Base-by-base conservation (phyloP, 2,329 filamentous ascomycete genomes). In the Monosporascus sp. region DNA sequence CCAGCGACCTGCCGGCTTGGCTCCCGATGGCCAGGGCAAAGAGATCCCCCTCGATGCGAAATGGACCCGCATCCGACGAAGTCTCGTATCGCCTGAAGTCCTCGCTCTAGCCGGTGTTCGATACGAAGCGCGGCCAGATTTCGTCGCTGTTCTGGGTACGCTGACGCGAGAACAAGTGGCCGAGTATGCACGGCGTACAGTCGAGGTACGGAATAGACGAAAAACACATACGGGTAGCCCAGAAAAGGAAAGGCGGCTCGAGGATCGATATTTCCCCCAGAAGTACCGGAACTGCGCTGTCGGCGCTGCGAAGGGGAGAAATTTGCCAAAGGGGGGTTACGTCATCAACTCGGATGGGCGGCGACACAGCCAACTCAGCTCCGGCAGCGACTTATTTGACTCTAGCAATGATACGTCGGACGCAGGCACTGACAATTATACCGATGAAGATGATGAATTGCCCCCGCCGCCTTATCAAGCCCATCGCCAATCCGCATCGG, bases 91-190 rank as follows among this genome's bases (percentile, higher is more conserved):
- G n/a, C 76, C 78, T 5, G 81, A 83, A 57, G 79, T 84, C 0
- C 71, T 86, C 3, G 73, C 77, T 40, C 71, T 75, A 43, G 80
- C 81, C 4, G 76, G 80, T 14, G 74, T 83, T 22, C 77, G 83
- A 9, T 85, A 83, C 60, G 82, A 85, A 64, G 83, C 82, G 9
- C 74, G 80, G 1, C 82, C 81, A 0, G 76, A 79, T 1, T 86
- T 82, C 54, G 81, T 86, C 3, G 83, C 83, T 14, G 69, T 86
- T 4, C 73, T 86, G 0, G 84, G 84, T 5, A 71, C 77, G 16
- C 70, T 86, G 3, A 71, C 71, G 2, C 74, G 73, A 1, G 76
- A 80, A 14, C 66, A 85, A 44, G 77, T 87, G 40, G 69, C 71
- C 20, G 71, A 78, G 7, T 80, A 75, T 52, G 81, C 82, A 2